Evolutionary conservation across 805 yeast genomes (phyloP), one percentile per base, ranked within the genome.

Genomic region (Candida ponderosae): DNA sequence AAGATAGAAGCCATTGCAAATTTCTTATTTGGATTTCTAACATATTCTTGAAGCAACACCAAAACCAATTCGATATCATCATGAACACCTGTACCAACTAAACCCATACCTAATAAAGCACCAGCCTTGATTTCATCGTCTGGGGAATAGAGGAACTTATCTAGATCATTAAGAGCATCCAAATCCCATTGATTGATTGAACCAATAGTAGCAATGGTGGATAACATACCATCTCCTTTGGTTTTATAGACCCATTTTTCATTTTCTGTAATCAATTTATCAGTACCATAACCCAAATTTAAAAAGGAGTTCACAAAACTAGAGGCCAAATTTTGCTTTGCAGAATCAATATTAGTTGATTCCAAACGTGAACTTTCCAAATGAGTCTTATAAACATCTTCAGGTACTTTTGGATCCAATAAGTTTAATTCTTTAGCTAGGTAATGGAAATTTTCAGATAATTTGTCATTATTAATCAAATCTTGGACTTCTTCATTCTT

Each of bases 11-110:
- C 74, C 5, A 88, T 70, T 43, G 85, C 79, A 46, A 85, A 68
- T 37, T 76, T 65, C 41, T 73, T 69, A 46, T 76, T 78, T 8
- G 78, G 60, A 48, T 78, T 83, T 35, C 73, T 69, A 21, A 85
- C 81, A 52, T 83, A 85, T 45, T 90, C 97, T 59, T 80, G 87
- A 45, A 93, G 71, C 47, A 93, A 65, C 21, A 95, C 79, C 43
- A 86, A 69, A 6, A 97, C 90, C 2, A 97, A 90, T 46, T 88
- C 97, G 31, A 89, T 86, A 44, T 90, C 98, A 56, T 90, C 96
- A 61, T 86, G 96, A 38, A 93, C 90, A 61, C 95, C 94, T 18
- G 94, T 72, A 21, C 95, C 85, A 6, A 87, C 80, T 34, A 93
- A 73, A 59, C 97, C 98, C 60, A 87, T 86, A 59, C 97, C 99